Evolutionary conservation across 768 basidiomycete genomes (phyloP).

Genomic region (Leccinum rimulosum): DNA sequence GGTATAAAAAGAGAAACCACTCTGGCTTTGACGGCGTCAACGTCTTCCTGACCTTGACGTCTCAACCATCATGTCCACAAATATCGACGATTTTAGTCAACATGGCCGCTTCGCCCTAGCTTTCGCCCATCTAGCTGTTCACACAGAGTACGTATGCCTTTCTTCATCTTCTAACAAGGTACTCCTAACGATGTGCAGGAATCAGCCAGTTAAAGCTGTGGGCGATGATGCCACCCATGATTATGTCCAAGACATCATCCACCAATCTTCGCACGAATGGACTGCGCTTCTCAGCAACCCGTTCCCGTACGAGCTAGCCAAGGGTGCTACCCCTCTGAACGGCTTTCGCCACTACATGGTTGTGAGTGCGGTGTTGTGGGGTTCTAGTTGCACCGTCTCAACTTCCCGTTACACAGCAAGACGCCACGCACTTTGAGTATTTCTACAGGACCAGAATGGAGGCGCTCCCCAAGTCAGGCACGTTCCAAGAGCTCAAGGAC

Average conservation of each 20-base stretch:
- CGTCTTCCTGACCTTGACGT: not conserved
- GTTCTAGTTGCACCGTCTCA: not conserved
- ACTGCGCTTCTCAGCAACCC: not conserved
- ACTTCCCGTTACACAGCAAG: not conserved
- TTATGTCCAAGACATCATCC: conserved; percentile 2
- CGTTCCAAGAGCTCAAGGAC: conserved; percentile 1
- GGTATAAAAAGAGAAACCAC: not conserved
- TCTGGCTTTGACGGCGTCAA: no score
- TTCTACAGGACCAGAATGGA: conserved; percentile 1
- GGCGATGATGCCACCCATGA: not conserved
- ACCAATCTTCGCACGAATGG: not conserved
- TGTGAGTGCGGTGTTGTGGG: not conserved
- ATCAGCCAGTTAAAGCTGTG: not conserved
- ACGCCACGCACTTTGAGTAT: conserved; percentile 6
- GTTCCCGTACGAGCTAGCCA: conserved; percentile 1
- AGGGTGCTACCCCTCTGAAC: not conserved
- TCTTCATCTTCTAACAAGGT: not conserved
- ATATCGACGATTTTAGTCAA: not conserved
- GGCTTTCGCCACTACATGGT: conserved; percentile 9
- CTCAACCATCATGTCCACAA: not conserved
- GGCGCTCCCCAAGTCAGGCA: not conserved
- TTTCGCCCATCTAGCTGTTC: not conserved
- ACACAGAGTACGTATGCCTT: not conserved
- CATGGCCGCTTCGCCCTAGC: not conserved
- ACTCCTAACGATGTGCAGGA: not conserved